phyloP scores from a whole-genome alignment of 2,329 filamentous ascomycete species.

The Aspergillus nomiae region DNA sequence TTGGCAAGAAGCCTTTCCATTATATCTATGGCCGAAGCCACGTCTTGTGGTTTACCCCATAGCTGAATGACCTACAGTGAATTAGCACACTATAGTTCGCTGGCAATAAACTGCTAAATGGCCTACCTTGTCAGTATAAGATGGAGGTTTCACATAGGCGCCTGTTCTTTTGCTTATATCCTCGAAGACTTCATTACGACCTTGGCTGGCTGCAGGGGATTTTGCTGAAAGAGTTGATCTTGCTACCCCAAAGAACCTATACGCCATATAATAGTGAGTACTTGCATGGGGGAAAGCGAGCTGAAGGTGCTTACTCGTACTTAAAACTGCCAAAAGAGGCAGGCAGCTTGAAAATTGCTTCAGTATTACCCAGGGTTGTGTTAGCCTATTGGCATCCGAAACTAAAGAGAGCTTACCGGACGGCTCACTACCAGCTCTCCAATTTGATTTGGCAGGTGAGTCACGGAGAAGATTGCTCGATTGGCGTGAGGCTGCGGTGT shows the following conservation, averaged over 20 bases:
- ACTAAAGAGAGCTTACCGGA: slow-evolving; percentile 16
- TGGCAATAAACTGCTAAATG: neutral
- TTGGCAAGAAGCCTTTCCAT: slow-evolving; percentile 21
- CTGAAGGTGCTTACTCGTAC: slow-evolving; percentile 21
- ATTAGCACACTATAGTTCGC: slow-evolving; percentile 3
- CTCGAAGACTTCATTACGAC: slow-evolving; percentile 27
- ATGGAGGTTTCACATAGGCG: slow-evolving; percentile 29
- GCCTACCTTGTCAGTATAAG: slow-evolving; percentile 26
- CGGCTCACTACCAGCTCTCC: slow-evolving; percentile 23
- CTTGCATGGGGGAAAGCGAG: neutral
- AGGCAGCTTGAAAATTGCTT: slow-evolving; percentile 21
- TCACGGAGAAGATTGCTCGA: slow-evolving; percentile 22
- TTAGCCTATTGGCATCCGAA: neutral
- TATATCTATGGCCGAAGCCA: slow-evolving; percentile 24
- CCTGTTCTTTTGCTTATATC: slow-evolving; percentile 29
- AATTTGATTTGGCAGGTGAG: slow-evolving; percentile 27
- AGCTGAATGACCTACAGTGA: slow-evolving; percentile 23
- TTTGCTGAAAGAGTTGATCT: slow-evolving; percentile 10
- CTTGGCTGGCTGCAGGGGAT: slow-evolving; percentile 6
- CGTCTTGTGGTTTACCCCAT: slow-evolving; percentile 30
- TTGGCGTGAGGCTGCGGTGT: slow-evolving; percentile 1
- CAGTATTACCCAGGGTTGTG: neutral
- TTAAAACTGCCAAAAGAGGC: slow-evolving; percentile 24
- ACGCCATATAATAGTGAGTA: neutral
- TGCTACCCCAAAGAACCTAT: slow-evolving; percentile 25